A percentile compares a stretch with the other conserved stretches of the same genome.
phyloP scores from a whole-genome alignment of 805 yeast genomes.

The Diddensiella caesifluorescens region DNA sequence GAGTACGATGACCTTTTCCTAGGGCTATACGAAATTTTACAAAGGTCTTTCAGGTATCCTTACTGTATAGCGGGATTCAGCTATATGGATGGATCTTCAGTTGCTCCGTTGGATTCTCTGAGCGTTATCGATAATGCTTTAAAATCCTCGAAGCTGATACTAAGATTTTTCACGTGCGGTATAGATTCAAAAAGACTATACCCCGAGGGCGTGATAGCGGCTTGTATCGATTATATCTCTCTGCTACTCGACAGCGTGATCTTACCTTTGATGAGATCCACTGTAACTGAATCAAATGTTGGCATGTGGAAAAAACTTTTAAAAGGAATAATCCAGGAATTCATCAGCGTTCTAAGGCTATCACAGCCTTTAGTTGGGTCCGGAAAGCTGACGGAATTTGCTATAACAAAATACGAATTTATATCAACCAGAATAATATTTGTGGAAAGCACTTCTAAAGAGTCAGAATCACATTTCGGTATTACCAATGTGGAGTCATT shows the following conservation, averaged over 20 bases:
- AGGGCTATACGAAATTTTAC: too few species aligned
- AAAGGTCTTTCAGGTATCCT: too few species aligned
- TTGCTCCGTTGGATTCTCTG: background rate
- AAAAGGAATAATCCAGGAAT: background rate
- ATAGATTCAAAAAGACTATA: background rate
- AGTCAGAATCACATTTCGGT: slow-evolving; percentile 25
- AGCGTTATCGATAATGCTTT: background rate
- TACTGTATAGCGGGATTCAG: too few species aligned
- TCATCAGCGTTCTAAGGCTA: background rate
- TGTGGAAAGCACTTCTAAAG: slow-evolving; percentile 29
- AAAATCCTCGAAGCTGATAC: background rate
- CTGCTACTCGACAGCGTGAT: background rate
- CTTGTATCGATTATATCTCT: background rate
- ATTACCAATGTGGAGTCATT: slow-evolving; percentile 28
- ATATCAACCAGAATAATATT: slow-evolving; percentile 41
- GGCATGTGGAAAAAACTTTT: background rate
- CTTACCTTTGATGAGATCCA: background rate
- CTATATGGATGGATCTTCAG: background rate
- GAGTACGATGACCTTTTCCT: too few species aligned
- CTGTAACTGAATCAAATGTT: background rate
- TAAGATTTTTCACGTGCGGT: background rate
- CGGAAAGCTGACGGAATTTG: slow-evolving; percentile 35
- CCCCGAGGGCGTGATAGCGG: background rate
- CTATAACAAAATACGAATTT: slow-evolving; percentile 57
- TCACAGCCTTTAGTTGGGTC: slow-evolving; percentile 14